Evolutionary conservation across 352 stramenopile species (phyloP), one percentile per base, ranked within the genome.

Genomic region (Peronospora destructor): DNA sequence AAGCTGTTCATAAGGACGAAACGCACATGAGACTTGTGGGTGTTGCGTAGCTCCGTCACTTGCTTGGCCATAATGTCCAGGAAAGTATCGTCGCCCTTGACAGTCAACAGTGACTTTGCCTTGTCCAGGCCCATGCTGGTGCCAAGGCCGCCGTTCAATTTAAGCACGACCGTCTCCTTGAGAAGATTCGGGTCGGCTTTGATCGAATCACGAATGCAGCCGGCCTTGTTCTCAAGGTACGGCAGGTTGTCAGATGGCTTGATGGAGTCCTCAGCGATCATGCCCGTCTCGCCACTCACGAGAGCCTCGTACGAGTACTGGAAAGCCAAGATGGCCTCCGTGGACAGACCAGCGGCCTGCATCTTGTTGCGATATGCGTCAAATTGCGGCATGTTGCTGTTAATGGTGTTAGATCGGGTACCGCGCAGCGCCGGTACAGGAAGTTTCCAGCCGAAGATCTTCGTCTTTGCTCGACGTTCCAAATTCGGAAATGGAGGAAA

Each of bases 301-400:
- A 99, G 87, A 23, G 94, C 94, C 41, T 95, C 82, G 77, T 98
- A 99, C 38, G 92, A 97, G 62, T 91, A 97, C 80, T 98, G 91
- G 59, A 99, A 99, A 40, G 96, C 92, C 59, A 96, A 94, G 73
- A 99, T 97, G 51, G 95, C 95, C 14, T 95, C 95, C 30, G 90
- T 75, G 52, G 89, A 96, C 51, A 98, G 87, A 38, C 94, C 93
- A 17, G 95, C 96, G 28, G 79, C 79, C 64, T 95, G 73, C 96
- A 99, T 99, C 84, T 99, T 99, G 61, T 81, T 66, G 76, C 97
- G 78, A 68, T 86, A 94, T 13, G 70, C 75, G 48, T 76, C 71
- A 55, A 90, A 95, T 42, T 69, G 50, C 6, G 69, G 48, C 76
- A 87, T 87, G 40, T 17, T 66, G 39, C 21, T 62, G 40, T 42